These are phyloP conservation scores for Pinus taeda DNA, from an alignment of 75 land plant genomes.

Conservation along the genomic window DNA sequence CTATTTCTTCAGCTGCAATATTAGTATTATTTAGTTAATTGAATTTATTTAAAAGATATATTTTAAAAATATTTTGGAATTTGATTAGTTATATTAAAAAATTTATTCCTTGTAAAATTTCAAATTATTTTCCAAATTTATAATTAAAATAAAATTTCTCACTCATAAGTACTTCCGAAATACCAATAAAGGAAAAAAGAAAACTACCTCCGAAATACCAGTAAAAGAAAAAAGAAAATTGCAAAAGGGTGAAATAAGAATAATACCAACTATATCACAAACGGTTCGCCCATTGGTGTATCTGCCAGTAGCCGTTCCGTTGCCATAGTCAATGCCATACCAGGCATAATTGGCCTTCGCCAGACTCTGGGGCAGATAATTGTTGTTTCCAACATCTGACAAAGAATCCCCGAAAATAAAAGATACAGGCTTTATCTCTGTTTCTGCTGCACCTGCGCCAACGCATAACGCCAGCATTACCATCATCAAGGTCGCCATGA, in stretches of 20 bases:
- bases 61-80: not conserved
- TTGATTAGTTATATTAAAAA: no score
- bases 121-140: no score
- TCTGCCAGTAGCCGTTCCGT: slow-evolving; percentile 76
- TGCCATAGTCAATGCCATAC: slow-evolving; percentile 73
- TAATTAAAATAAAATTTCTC: no score
- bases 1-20: slow-evolving; percentile 42
- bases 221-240: not conserved
- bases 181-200: no score
- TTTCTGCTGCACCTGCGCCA: not conserved
- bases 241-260: not conserved
- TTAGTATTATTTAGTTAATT: no score
- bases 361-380: slow-evolving; percentile 30
- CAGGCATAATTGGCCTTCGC: slow-evolving; percentile 55
- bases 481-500: not conserved
- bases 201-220: not conserved
- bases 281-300: slow-evolving; percentile 75
- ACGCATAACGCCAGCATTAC: not conserved
- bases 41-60: not conserved
- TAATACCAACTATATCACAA: slow-evolving; percentile 68
- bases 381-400: slow-evolving; percentile 73
- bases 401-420: slow-evolving; percentile 86
- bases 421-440: slow-evolving; percentile 29
- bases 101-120: no score
- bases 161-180: no score